Conservation (phyloP, 2,329 filamentous ascomycete species). For the Fusarium continuum region DNA sequence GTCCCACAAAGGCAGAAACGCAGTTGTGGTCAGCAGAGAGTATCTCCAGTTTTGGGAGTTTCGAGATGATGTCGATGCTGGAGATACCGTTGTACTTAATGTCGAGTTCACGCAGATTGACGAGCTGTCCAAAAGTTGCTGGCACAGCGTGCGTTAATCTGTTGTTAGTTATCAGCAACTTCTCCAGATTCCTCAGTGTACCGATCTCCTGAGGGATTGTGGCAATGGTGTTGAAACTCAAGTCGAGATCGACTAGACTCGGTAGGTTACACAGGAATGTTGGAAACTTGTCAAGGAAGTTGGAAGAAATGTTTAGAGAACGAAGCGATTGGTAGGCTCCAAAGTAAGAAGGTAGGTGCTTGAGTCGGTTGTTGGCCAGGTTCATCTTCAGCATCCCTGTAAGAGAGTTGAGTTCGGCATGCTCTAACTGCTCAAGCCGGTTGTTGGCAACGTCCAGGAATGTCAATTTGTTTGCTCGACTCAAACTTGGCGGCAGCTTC, state of each 20-base stretch:
- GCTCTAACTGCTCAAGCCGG: conserved; percentile 83
- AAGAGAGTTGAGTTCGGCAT: conserved; percentile 81
- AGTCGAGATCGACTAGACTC: conserved; percentile 88
- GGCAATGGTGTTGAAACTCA: conserved; percentile 94
- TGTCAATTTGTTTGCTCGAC: conserved; percentile 81
- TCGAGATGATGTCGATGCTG: conserved; percentile 86
- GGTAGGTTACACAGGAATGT: conserved; percentile 83
- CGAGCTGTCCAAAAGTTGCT: conserved; percentile 74
- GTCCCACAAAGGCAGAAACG: conserved; percentile 87
- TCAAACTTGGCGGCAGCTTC: conserved; percentile 83
- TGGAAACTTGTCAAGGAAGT: conserved; percentile 86
- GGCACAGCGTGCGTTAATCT: conserved; percentile 80
- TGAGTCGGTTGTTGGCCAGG: conserved; percentile 91
- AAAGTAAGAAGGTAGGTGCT: conserved; percentile 82
- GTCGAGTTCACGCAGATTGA: conserved; percentile 87
- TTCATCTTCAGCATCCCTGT: conserved; percentile 86
- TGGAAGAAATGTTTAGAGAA: conserved; percentile 91
- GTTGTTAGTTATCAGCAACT: conserved; percentile 96
- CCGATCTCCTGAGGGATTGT: conserved; percentile 81
- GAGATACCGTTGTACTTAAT: conserved; percentile 92
- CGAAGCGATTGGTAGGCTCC: conserved; percentile 80
- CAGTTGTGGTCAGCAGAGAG: conserved; percentile 91
- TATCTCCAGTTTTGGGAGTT: conserved; percentile 86
- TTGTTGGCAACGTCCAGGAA: conserved; percentile 97
- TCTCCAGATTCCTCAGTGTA: conserved; percentile 80